A percentile compares a stretch with the other conserved stretches of the same genome.
Evolutionary conservation across 148 eudicot genomes (phyloP).

Genomic region (Pharnaceum exiguum): DNA sequence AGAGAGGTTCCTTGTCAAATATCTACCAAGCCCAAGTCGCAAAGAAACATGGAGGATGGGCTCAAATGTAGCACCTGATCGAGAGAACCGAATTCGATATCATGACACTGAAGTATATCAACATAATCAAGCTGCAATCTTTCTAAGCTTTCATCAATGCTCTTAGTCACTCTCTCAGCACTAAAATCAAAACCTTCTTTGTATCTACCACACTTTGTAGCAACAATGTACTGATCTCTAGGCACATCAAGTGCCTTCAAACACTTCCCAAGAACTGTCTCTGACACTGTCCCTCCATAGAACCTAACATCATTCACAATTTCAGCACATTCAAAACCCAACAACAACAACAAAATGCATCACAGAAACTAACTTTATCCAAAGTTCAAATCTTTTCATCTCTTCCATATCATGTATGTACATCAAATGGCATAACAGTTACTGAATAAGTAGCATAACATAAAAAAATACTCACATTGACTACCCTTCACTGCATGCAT

Average conservation of each 20-base stretch:
- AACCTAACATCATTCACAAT: constrained; percentile 37
- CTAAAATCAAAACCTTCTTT: constrained; percentile 91
- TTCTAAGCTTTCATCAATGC: constrained; percentile 92
- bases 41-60: not conserved
- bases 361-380: not conserved
- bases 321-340: not conserved
- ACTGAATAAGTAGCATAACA: no score
- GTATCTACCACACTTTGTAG: constrained; percentile 95
- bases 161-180: constrained; percentile 87
- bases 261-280: constrained; percentile 73
- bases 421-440: no score
- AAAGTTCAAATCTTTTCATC: no score
- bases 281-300: constrained; percentile 94
- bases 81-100: constrained; percentile 90
- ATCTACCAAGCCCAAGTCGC: not conserved
- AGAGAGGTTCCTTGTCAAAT: not conserved
- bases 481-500: no score
- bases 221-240: constrained; percentile 72
- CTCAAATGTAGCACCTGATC: constrained; percentile 64
- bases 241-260: constrained; percentile 82
- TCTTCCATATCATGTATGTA: no score
- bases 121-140: constrained; percentile 97
- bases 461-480: no score
- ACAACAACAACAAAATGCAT: not conserved
- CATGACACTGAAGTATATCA: constrained; percentile 93